A percentile compares a stretch with the other conserved stretches of the same genome.
Evolutionary conservation across 164 flowering plant species (phyloP).

Genomic region (Dillenia turbinata): DNA sequence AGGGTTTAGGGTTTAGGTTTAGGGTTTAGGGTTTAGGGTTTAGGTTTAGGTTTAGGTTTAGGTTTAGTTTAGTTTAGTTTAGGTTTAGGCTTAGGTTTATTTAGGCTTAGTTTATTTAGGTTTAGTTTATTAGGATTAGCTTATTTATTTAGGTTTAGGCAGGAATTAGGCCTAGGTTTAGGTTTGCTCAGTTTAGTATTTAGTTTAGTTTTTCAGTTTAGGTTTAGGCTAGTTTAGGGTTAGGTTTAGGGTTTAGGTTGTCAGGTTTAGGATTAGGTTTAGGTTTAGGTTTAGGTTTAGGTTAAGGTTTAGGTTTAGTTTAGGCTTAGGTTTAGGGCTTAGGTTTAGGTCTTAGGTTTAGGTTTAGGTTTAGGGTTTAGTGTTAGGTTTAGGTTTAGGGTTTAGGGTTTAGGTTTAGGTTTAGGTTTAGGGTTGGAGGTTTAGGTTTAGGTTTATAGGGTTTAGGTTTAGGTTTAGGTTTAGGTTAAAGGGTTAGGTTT

Average conservation of each 20-base stretch:
- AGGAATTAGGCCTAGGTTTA: conserved; percentile 18
- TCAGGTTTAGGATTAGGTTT: conserved; percentile 18
- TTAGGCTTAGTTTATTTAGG: too few species aligned
- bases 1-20: too few species aligned
- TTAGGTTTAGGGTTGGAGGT: conserved; percentile 21
- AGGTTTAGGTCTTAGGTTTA: conserved; percentile 13
- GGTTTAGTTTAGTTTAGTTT: too few species aligned
- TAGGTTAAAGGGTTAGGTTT: conserved; percentile 14
- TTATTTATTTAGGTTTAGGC: conserved; percentile 10
- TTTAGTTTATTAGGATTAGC: too few species aligned
- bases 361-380: conserved; percentile 21
- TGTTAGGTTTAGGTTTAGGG: conserved; percentile 17
- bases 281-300: conserved; percentile 26
- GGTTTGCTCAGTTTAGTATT: conserved; percentile 18
- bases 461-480: conserved; percentile 15
- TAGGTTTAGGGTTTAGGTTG: conserved; percentile 16
- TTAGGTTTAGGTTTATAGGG: conserved; percentile 21
- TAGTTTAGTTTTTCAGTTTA: conserved; percentile 18
- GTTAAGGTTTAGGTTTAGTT: conserved; percentile 18
- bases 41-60: too few species aligned
- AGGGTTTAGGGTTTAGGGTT: too few species aligned
- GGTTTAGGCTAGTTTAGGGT: conserved; percentile 17
- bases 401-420: conserved; percentile 16
- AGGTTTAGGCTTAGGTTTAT: too few species aligned
- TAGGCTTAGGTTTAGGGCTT: conserved; percentile 21